Base-by-base conservation (phyloP, 495 filamentous ascomycete genomes). In the Bathelium albidoporum region DNA sequence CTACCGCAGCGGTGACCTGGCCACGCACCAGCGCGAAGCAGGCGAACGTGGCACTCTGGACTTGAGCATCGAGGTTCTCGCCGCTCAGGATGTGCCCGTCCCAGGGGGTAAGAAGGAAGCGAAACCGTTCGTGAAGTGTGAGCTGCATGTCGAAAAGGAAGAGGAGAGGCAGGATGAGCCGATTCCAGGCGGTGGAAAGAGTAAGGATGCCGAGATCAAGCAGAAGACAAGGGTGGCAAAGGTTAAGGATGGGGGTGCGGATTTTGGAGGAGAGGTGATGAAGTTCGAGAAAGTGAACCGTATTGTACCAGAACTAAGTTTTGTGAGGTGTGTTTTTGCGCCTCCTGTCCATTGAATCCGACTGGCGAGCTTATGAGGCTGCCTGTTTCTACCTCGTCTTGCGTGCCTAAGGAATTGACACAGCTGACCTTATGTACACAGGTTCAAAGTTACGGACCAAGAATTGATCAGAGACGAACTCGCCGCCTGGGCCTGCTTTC, bases 381-480 rank as follows among this genome's bases (percentile, higher is more conserved):
- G n/a, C n/a, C n/a, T n/a, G n/a, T n/a, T n/a, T n/a, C n/a, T n/a
- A n/a, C n/a, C n/a, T n/a, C n/a, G n/a, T n/a, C n/a, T n/a, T n/a
- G n/a, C n/a, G n/a, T n/a, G n/a, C n/a, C n/a, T 52, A 32, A 14
- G 28, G 4, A 7, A 20, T 7, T 60, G 53, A n/a, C 61, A 12
- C 22, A 28, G 29, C 18, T 59, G 32, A 60, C 29, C 10, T 61
- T 39, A 9, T 41, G 14, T 34, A 52, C 62, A 53, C 66, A 89
- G 93, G 62, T 89, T 97, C 74, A 88, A 95, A 72, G 80, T 97
- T 66, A 85, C 89, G 71, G 88, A 96, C 69, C 86, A 93, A 64
- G 86, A 91, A 66, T 71, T 93, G 60, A 84, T 84, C 1, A 80
- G 81, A 63, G 90, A 96, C 66, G 78, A 85, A 58, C 71, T 95